Evolutionary conservation across 1,284 basidiomycete genomes (phyloP).

Genomic region (Cutaneotrichosporon cavernicola): DNA sequence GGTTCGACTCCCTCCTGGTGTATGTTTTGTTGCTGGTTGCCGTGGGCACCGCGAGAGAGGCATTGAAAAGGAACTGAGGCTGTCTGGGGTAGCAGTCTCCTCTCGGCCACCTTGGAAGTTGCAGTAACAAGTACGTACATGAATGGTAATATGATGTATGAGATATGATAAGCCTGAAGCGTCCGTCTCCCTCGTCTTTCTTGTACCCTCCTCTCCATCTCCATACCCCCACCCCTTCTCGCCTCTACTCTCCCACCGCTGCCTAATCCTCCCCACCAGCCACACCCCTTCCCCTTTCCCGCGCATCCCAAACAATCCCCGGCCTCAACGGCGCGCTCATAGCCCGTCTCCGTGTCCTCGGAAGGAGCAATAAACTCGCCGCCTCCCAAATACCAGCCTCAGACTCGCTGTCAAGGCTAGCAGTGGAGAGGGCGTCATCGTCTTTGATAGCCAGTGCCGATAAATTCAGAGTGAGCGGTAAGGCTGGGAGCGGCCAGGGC

Average conservation of each 20-base stretch:
- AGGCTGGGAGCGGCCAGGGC: background rate
- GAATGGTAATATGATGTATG: background rate
- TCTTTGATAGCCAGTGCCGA: background rate
- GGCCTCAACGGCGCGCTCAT: slow-evolving; percentile 4
- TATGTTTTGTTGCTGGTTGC: background rate
- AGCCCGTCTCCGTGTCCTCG: background rate
- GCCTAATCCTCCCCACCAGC: background rate
- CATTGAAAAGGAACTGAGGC: background rate
- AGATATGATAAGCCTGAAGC: background rate
- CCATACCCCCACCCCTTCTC: too few relatives aligned
- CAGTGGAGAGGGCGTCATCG: slow-evolving; percentile 3
- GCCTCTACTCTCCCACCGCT: too few relatives aligned
- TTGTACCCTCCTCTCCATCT: background rate
- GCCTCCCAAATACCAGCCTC: slow-evolving; percentile 2
- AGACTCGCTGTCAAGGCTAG: background rate
- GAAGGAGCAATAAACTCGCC: background rate
- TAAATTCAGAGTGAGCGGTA: background rate
- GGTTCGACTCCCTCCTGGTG: slow-evolving; percentile 2
- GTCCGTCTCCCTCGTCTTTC: background rate
- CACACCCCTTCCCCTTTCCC: background rate
- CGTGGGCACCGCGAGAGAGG: background rate
- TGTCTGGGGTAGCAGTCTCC: background rate
- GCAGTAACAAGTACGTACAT: background rate
- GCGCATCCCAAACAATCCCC: background rate
- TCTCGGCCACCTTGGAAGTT: too few relatives aligned